Evolutionary conservation across 331 rosid species (phyloP), one percentile per base, ranked within the genome.

Genomic region (Malus hybrid): DNA sequence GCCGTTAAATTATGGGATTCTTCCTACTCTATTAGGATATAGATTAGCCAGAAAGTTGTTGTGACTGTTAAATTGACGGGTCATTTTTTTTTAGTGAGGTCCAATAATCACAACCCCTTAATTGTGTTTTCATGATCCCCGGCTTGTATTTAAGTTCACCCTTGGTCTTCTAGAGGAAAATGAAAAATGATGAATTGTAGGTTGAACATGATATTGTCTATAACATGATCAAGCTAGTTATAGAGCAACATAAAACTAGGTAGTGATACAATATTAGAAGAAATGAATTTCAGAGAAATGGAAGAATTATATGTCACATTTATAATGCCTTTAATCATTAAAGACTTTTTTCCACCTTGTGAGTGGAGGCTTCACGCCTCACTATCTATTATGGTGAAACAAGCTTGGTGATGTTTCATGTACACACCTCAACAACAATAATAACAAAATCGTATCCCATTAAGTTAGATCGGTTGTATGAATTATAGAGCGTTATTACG

Each of bases 301-400:
- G 82, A 32, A 81, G 66, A 73, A 70, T 63, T 73, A 63, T 13
- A 58, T 71, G 72, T 52, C 77, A 77, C 78, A 48, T 66, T 44
- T 62, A 18, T 33, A 77, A 32, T 52, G 76, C 70, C 77, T 80
- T 77, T 14, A 76, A 71, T 76, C 20, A 79, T 77, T 68, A 77
- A 79, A 77, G 72, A 63, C 68, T 39, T 39, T 4, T 29, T 76
- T 34, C 82, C 78, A 79, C 71, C 68, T 84, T 66, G 81, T 81
- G 77, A 86, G 89, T 82, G 92, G 74, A 71, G 13, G 62, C 42
- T 67, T 89, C 81, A 74, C 77, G 74, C 79, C 79, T 84, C 91
- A 87, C 91, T 77, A 80, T 81, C 79, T 48, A 83, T 53, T 48
- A 83, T 53, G 81, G 88, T 84, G 83, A 87, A 80, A 81, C 79